These are phyloP conservation scores for Bauhinia variegata DNA, from an alignment of 306 rosid genomes.

Conservation along the genomic window DNA sequence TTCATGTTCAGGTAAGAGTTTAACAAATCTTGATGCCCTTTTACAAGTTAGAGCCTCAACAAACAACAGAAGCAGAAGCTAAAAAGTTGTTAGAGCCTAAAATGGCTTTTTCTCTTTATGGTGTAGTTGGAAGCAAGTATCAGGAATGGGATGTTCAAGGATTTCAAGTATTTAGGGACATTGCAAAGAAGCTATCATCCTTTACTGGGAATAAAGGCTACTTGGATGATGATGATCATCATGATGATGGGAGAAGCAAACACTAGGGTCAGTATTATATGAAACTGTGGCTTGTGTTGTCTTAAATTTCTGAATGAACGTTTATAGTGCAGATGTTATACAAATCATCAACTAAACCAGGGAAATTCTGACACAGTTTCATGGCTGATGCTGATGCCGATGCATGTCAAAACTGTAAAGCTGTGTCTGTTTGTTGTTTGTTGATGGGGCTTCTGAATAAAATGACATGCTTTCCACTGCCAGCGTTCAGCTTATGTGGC, in stretches of 20 bases:
- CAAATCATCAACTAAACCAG: conserved; percentile 4
- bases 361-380: conserved; percentile 6
- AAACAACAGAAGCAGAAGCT: not conserved
- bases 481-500: too few relatives aligned
- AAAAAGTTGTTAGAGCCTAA: too few relatives aligned
- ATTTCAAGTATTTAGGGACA: conserved; percentile 62
- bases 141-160: conserved; percentile 84
- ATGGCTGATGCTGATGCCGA: too few relatives aligned
- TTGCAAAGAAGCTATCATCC: conserved; percentile 47
- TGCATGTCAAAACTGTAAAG: not conserved
- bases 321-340: not conserved
- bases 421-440: too few relatives aligned
- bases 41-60: conserved; percentile 6
- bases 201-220: conserved; percentile 32
- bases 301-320: too few relatives aligned
- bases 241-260: conserved; percentile 30
- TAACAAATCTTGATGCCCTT: not conserved
- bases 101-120: not conserved
- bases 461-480: too few relatives aligned
- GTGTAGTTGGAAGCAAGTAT: conserved; percentile 84
- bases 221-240: conserved; percentile 36
- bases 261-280: conserved; percentile 3
- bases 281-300: too few relatives aligned
- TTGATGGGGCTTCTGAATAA: too few relatives aligned
- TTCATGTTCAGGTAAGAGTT: conserved; percentile 80